phyloP scores from a whole-genome alignment of 2,329 filamentous ascomycete genomes.

The Claviceps sp. region DNA sequence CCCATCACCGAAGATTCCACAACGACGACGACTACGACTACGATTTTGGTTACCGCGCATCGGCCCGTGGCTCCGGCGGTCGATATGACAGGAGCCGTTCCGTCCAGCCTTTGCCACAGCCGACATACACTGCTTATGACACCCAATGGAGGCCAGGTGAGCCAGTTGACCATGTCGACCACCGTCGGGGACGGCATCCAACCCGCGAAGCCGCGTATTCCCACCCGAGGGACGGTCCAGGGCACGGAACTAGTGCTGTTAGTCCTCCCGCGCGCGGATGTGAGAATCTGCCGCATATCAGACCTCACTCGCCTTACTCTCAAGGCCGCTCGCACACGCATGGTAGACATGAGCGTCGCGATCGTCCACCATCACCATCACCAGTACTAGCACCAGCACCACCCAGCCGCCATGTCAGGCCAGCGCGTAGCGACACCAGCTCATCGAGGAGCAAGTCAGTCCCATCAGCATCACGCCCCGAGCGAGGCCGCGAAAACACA shows the following conservation, averaged over 20 bases:
- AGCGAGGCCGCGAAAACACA: background rate
- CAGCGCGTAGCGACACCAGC: background rate
- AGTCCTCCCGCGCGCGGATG: background rate
- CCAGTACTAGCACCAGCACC: background rate
- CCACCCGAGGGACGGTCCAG: background rate
- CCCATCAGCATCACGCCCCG: background rate
- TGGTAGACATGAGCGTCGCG: background rate
- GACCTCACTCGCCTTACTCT: conserved; percentile 2
- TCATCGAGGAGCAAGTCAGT: background rate
- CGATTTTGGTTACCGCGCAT: background rate
- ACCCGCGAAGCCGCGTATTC: background rate
- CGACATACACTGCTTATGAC: background rate
- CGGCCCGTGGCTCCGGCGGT: background rate
- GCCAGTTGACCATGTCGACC: background rate
- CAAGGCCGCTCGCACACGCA: background rate
- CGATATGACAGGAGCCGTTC: background rate
- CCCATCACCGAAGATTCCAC: background rate
- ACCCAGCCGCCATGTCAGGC: background rate
- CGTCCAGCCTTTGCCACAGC: background rate
- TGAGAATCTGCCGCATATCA: background rate
- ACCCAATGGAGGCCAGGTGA: background rate
- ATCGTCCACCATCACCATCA: background rate
- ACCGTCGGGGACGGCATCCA: background rate
- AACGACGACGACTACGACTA: background rate
- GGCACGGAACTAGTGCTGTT: background rate